phyloP scores from a whole-genome alignment of 257 asterid genomes.

The Jacaranda mimosifolia region DNA sequence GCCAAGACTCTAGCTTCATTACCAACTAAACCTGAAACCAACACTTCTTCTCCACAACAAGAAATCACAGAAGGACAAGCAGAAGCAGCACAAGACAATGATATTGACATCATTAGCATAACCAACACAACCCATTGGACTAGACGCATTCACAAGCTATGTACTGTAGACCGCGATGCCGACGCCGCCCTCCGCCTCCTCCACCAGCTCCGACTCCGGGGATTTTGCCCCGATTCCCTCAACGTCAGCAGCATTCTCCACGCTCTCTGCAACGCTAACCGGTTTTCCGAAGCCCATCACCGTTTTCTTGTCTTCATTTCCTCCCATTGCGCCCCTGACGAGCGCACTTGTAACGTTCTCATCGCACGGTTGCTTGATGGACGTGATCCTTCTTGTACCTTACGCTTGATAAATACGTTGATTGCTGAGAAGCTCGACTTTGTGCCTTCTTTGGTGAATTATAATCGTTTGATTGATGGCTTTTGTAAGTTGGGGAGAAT shows the following conservation, averaged over 20 bases:
- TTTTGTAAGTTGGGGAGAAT: conserved; percentile 55
- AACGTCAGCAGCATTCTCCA: conserved; percentile 79
- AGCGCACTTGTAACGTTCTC: conserved; percentile 84
- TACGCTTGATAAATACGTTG: conserved; percentile 57
- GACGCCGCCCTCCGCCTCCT: conserved; percentile 75
- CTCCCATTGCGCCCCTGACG: conserved; percentile 63
- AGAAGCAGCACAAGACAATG: conserved; percentile 1
- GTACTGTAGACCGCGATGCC: conserved; percentile 56
- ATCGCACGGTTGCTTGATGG: conserved; percentile 78
- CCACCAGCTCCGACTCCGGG: conserved; percentile 55
- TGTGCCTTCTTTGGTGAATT: conserved; percentile 82
- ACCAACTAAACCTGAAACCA: conserved; percentile 32
- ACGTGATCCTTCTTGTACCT: conserved; percentile 52
- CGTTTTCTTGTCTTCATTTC: conserved; percentile 50
- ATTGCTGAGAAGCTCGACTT: conserved; percentile 63
- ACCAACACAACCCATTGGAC: conserved; percentile 64
- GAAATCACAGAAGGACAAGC: conserved; percentile 14
- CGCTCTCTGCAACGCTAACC: conserved; percentile 67
- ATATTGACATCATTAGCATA: conserved; percentile 35
- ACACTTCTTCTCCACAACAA: not conserved
- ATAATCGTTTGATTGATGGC: conserved; percentile 75
- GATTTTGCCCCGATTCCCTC: conserved; percentile 67
- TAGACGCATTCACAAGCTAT: conserved; percentile 70
- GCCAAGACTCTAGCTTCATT: conserved; percentile 34
- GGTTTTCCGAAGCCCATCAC: conserved; percentile 76